phyloP scores from a whole-genome alignment of 352 stramenopile species.

The Globisporangium spinosum region DNA sequence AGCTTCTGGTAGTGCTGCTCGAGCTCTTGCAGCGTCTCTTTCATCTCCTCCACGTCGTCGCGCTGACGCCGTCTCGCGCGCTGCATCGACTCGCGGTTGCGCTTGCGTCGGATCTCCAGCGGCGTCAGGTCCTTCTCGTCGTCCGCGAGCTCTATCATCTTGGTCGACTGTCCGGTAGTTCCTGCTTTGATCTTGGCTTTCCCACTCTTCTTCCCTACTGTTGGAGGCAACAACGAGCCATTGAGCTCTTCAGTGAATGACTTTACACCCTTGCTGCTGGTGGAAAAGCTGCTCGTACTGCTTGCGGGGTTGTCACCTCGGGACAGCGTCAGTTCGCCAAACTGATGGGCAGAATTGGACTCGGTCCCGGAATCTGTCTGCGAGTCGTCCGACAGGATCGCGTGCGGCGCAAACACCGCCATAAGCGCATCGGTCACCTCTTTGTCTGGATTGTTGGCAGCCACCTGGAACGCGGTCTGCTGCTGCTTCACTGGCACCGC shows the following conservation, averaged over 20 bases:
- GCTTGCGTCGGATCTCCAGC: conserved; percentile 47
- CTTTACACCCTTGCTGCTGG: neutral
- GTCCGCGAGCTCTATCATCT: conserved; percentile 13
- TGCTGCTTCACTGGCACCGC: conserved; percentile 22
- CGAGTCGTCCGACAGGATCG: conserved; percentile 28
- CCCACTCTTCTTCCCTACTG: conserved; percentile 10
- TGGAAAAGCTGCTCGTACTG: neutral
- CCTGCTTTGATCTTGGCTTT: neutral
- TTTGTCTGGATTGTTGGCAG: conserved; percentile 2
- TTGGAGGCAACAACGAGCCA: neutral
- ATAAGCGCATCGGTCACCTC: conserved; percentile 26
- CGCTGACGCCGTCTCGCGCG: conserved; percentile 39
- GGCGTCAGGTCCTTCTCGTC: conserved; percentile 39
- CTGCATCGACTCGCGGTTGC: conserved; percentile 58
- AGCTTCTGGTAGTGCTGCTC: conserved; percentile 42
- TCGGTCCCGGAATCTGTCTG: conserved; percentile 25
- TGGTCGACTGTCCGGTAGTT: neutral
- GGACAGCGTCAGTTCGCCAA: conserved; percentile 3
- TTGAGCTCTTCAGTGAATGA: neutral
- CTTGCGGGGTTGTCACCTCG: conserved; percentile 1
- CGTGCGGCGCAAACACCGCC: conserved; percentile 26
- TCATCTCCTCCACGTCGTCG: conserved; percentile 51
- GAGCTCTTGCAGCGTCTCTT: conserved; percentile 39
- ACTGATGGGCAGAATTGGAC: conserved; percentile 2
- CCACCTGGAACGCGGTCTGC: neutral